phyloP scores from a whole-genome alignment of 2,329 filamentous ascomycete genomes.

The Incumbomyces delicatus region DNA sequence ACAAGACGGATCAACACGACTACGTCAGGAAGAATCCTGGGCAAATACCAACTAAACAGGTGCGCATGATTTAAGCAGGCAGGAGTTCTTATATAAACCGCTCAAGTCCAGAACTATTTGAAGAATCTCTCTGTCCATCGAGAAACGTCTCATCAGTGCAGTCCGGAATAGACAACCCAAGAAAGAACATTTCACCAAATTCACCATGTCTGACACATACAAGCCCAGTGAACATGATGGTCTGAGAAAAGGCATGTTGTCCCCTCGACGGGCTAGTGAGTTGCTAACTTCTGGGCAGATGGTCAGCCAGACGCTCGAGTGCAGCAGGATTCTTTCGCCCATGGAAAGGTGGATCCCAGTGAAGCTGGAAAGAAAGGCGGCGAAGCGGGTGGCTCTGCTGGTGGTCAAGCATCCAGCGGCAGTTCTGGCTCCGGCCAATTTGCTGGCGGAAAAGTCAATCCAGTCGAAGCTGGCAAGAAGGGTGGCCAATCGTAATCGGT shows the following conservation, averaged over 20 bases:
- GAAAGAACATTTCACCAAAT: too few relatives aligned
- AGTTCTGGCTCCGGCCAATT: slow-evolving; percentile 18
- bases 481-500: slow-evolving; percentile 6
- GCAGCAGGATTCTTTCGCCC: slow-evolving; percentile 14
- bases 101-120: too few relatives aligned
- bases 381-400: background rate
- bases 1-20: too few relatives aligned
- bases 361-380: slow-evolving; percentile 19
- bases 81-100: too few relatives aligned
- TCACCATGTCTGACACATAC: slow-evolving; percentile 11
- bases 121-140: too few relatives aligned
- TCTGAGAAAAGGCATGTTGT: slow-evolving; percentile 17
- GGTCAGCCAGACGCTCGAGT: slow-evolving; percentile 13
- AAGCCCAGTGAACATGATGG: slow-evolving; percentile 21
- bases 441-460: slow-evolving; percentile 19
- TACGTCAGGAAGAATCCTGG: too few relatives aligned
- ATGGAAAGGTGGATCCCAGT: slow-evolving; percentile 19
- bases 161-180: too few relatives aligned
- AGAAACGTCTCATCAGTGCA: too few relatives aligned
- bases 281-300: too few relatives aligned
- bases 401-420: background rate
- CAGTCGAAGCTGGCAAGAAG: slow-evolving; percentile 17
- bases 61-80: too few relatives aligned
- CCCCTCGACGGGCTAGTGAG: too few relatives aligned
- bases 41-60: too few relatives aligned